These are phyloP conservation scores for Exophiala alcalophila DNA, from an alignment of 2,329 filamentous ascomycete species.

Conservation along the genomic window DNA sequence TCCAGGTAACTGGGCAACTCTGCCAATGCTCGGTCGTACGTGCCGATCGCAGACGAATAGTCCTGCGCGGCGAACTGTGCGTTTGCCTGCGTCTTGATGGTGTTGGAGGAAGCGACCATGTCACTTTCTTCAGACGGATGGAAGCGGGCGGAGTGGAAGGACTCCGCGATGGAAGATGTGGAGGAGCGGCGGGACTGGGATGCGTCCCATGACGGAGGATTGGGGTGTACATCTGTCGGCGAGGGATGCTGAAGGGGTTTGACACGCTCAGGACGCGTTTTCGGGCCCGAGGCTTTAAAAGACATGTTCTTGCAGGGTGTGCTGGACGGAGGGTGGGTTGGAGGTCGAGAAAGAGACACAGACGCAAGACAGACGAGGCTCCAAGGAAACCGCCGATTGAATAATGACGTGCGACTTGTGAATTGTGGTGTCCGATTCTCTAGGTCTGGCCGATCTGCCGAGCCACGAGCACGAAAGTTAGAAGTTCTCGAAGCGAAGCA, in stretches of 20 bases:
- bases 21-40: constrained; percentile 75
- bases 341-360: no score
- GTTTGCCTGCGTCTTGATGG: constrained; percentile 74
- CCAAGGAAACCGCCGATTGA: no score
- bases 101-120: constrained; percentile 68
- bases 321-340: background rate
- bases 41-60: constrained; percentile 74
- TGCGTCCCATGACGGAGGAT: constrained; percentile 20
- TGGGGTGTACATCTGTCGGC: constrained; percentile 8
- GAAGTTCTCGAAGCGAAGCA: no score
- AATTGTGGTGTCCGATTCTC: no score
- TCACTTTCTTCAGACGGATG: constrained; percentile 52
- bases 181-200: constrained; percentile 25
- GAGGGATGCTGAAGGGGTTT: constrained; percentile 17
- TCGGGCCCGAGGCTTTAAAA: constrained; percentile 27
- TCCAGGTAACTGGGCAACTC: constrained; percentile 80
- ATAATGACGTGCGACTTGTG: no score
- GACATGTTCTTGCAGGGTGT: constrained; percentile 21
- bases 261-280: constrained; percentile 27
- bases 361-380: no score
- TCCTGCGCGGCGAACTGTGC: constrained; percentile 68
- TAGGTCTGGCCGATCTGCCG: no score
- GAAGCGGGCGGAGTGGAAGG: constrained; percentile 39
- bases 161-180: constrained; percentile 20
- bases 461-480: no score